A percentile compares a stretch with the other conserved stretches of the same genome.
These are phyloP conservation scores for Lachnellula cervina DNA, from an alignment of 2,329 filamentous ascomycete genomes.

Conservation along the genomic window DNA sequence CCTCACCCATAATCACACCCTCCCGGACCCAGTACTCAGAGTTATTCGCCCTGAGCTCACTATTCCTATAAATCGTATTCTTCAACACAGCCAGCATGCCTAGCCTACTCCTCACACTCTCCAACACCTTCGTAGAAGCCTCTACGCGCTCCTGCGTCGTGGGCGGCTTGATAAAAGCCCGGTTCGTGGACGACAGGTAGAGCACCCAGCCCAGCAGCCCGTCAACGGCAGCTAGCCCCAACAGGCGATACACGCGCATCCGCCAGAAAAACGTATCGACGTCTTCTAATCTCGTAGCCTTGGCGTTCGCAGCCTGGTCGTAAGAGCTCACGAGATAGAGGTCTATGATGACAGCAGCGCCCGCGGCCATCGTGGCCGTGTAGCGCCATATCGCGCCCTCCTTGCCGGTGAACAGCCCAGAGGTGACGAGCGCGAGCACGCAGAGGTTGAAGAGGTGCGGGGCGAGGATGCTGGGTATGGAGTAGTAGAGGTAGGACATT, in stretches of 20 bases:
- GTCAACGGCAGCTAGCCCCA: conserved; percentile 63
- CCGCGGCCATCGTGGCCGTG: conserved; percentile 59
- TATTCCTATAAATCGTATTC: conserved; percentile 75
- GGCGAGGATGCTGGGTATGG: conserved; percentile 64
- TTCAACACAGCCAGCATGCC: conserved; percentile 69
- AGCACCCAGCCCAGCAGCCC: conserved; percentile 57
- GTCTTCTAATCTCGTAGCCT: conserved; percentile 56
- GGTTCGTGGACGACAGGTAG: conserved; percentile 74
- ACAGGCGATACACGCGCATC: conserved; percentile 55
- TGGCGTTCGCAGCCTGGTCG: conserved; percentile 59
- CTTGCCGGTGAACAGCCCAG: conserved; percentile 56
- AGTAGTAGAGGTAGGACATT: conserved; percentile 72
- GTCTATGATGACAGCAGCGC: conserved; percentile 58
- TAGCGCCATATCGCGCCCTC: conserved; percentile 65
- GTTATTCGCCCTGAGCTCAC: conserved; percentile 58
- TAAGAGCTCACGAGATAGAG: conserved; percentile 61
- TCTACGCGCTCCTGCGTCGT: conserved; percentile 64
- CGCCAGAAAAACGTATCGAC: conserved; percentile 70
- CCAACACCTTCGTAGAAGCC: conserved; percentile 49
- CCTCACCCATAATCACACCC: conserved; percentile 63
- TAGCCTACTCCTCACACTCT: conserved; percentile 59
- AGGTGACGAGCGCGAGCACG: conserved; percentile 69
- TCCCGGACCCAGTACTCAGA: conserved; percentile 80
- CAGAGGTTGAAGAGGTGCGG: conserved; percentile 79
- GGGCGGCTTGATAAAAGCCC: conserved; percentile 63